Evolutionary conservation across 1,284 basidiomycete genomes (phyloP), one percentile per base, ranked within the genome.

Genomic region (Microbotryum silenes-acaulis): DNA sequence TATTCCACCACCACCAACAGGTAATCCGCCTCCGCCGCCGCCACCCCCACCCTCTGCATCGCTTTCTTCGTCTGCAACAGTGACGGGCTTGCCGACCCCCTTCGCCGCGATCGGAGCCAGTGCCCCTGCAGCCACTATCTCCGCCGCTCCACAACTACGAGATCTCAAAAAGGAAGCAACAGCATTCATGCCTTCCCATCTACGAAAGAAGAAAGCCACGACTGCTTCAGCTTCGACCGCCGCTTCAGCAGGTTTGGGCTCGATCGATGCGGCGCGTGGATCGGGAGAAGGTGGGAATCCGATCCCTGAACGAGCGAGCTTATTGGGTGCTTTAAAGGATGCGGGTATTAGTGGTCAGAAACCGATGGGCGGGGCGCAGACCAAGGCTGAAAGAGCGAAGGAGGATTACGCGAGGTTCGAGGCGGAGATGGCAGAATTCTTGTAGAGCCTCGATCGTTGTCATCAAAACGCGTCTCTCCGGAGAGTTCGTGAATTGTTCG

Each of bases 121-220:
- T 7, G 45, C 51, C 20, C 76, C 79, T 1, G 76, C 80, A 8
- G 88, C 88, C 1, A 87, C 83, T 1, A 83, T 94, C 59, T 85
- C 82, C 20, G 90, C 90, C 1, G 89, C 79, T 54, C 90, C 92
- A 2, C 81, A 90, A 72, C 75, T 97, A 51, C 86, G 91, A 25
- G 89, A 97, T 74, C 80, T 96, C 67, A 90, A 91, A 77, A 91
- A 90, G 74, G 91, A 97, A 74, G 85, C 87, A 9, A 92, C 89
- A 0, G 83, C 88, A 0, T 96, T 97, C 71, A 83, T 94, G 2
- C 91, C 91, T 1, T 68, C 58, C 1, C 49, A 51, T 12, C 59
- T 66, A 57, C 47, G 64, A 9, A 57, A 56, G n/a, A 66, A 64
- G 37, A 58, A 60, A 23, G 27, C 55, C 16, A 47, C 59, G 20